phyloP scores from a whole-genome alignment of 2,329 filamentous ascomycete species.

The Colletotrichum godetiae region DNA sequence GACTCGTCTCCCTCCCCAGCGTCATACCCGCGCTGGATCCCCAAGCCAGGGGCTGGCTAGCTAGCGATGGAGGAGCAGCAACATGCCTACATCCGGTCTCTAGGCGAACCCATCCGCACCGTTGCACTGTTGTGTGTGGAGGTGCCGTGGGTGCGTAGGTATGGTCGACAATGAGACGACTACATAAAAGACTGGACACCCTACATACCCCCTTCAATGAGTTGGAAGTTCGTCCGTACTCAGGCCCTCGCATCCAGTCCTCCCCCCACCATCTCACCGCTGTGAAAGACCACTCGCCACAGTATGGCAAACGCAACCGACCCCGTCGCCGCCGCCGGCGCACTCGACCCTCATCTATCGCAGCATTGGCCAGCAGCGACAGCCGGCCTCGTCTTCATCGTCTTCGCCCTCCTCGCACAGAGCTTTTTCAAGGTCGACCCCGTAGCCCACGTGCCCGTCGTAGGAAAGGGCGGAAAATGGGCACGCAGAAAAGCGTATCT shows the following conservation, averaged over 20 bases:
- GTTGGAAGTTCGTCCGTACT: background rate
- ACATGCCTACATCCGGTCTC: background rate
- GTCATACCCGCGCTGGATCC: background rate
- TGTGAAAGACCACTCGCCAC: background rate
- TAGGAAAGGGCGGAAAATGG: slow-evolving; percentile 16
- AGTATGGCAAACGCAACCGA: slow-evolving; percentile 16
- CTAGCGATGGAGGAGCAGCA: background rate
- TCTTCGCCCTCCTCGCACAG: slow-evolving; percentile 19
- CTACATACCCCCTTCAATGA: background rate
- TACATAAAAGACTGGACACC: background rate
- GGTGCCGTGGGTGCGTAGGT: too few species aligned
- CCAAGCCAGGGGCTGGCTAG: background rate
- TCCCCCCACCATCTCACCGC: too few species aligned
- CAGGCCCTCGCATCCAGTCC: background rate
- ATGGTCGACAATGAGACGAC: background rate
- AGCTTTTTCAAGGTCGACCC: slow-evolving; percentile 25
- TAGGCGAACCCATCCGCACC: background rate
- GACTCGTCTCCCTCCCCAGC: background rate
- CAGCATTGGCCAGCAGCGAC: slow-evolving; percentile 16
- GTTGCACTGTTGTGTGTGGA: background rate
- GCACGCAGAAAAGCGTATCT: slow-evolving; percentile 1
- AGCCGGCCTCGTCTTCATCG: slow-evolving; percentile 13
- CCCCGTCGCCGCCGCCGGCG: background rate
- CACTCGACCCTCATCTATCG: background rate
- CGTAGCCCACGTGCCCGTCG: slow-evolving; percentile 10